Percentiles rank a stretch among this genome's conserved stretches.
phyloP scores from a whole-genome alignment of 2,329 filamentous ascomycete species.

The Pyrenochaeta sp. region DNA sequence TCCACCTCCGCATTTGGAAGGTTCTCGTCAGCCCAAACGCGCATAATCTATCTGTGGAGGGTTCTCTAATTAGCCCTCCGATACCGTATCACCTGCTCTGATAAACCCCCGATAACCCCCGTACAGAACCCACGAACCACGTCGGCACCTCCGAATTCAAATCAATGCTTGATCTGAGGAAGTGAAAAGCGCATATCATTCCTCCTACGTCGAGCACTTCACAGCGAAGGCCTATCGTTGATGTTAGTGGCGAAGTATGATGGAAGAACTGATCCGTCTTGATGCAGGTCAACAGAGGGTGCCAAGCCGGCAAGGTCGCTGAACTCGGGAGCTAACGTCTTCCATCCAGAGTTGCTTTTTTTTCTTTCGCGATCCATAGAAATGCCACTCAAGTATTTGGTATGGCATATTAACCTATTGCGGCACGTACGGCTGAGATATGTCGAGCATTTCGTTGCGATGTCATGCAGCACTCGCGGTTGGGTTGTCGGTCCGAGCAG shows the following conservation, averaged over 20 bases:
- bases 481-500: neutral
- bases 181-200: neutral
- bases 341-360: neutral
- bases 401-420: neutral
- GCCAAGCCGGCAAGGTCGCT: neutral
- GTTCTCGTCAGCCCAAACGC: conserved; percentile 8
- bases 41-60: conserved; percentile 10
- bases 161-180: neutral
- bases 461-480: neutral
- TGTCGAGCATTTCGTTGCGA: neutral
- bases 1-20: conserved; percentile 9
- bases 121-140: conserved; percentile 15
- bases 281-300: neutral
- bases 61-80: conserved; percentile 4
- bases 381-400: neutral
- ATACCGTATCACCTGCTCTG: conserved; percentile 21
- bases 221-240: neutral
- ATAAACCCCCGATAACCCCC: conserved; percentile 27
- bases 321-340: neutral
- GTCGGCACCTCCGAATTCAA: conserved; percentile 11
- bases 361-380: neutral
- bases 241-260: neutral
- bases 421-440: neutral
- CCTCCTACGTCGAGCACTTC: neutral
- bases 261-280: neutral